These are phyloP conservation scores for Aureobasidium sp. DNA, from an alignment of 2,329 filamentous ascomycete species.

Conservation along the genomic window DNA sequence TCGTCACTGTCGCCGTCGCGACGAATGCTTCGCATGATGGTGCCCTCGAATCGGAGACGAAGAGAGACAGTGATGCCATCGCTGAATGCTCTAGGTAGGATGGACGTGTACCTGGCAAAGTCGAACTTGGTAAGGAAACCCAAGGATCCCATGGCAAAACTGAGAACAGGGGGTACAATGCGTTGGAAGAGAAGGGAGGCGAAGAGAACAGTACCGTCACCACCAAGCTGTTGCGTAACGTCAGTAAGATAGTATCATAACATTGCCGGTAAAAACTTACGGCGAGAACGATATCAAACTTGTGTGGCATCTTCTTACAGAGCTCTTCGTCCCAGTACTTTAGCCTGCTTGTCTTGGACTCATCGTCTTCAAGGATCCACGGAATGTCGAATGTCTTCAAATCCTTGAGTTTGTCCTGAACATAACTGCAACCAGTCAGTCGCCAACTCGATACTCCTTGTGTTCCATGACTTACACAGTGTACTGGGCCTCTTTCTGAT, in stretches of 20 bases:
- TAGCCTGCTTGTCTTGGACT: slow-evolving; percentile 51
- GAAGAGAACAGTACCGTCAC: slow-evolving; percentile 81
- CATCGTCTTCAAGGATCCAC: slow-evolving; percentile 59
- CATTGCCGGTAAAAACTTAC: slow-evolving; percentile 27
- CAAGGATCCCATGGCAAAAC: slow-evolving; percentile 75
- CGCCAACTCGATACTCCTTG: neutral
- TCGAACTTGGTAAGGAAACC: slow-evolving; percentile 94
- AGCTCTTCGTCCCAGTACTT: slow-evolving; percentile 79
- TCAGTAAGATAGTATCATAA: neutral
- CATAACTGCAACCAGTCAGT: slow-evolving; percentile 38
- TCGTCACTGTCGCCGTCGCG: slow-evolving; percentile 30
- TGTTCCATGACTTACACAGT: slow-evolving; percentile 52
- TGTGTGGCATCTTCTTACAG: slow-evolving; percentile 70
- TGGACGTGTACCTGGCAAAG: slow-evolving; percentile 66
- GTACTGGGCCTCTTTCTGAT: slow-evolving; percentile 60
- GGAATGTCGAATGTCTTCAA: slow-evolving; percentile 66
- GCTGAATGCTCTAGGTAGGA: slow-evolving; percentile 62
- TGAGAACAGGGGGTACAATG: slow-evolving; percentile 76
- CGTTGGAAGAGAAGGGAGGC: slow-evolving; percentile 90
- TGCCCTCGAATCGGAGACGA: slow-evolving; percentile 83
- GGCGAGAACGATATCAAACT: slow-evolving; percentile 89
- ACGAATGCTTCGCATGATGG: slow-evolving; percentile 73
- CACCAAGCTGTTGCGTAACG: slow-evolving; percentile 48
- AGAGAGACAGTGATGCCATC: slow-evolving; percentile 86
- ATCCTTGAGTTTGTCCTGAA: slow-evolving; percentile 67